Evolutionary conservation across 495 filamentous ascomycete genomes (phyloP).

Genomic region (Parathielavia appendiculata): DNA sequence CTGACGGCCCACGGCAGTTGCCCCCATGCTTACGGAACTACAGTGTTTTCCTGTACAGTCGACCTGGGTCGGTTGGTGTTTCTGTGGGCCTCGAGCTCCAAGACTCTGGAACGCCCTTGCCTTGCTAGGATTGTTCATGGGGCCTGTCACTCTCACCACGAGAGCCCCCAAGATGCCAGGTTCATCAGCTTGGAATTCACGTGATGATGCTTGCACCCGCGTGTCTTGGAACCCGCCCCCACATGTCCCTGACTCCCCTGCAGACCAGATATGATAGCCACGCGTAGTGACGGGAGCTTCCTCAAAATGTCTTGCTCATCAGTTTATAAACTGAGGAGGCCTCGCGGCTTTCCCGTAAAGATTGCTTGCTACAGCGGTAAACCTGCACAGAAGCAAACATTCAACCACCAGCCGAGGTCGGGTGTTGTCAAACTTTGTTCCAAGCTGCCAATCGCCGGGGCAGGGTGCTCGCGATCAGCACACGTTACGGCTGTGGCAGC

Average conservation of each 20-base stretch:
- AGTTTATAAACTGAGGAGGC: neutral
- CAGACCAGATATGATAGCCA: no score
- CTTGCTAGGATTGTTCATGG: neutral
- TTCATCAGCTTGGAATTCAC: constrained; percentile 17
- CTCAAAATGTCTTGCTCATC: no score
- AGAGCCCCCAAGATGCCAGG: neutral
- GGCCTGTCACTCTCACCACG: constrained; percentile 1
- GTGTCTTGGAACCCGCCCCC: constrained; percentile 27
- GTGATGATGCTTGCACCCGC: constrained; percentile 29
- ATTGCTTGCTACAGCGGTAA: neutral
- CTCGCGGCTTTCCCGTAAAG: neutral
- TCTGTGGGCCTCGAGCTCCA: neutral
- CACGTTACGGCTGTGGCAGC: neutral
- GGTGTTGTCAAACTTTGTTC: neutral
- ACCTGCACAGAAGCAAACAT: constrained; percentile 5
- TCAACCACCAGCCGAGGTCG: neutral
- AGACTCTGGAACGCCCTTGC: constrained; percentile 11
- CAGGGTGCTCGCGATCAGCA: neutral
- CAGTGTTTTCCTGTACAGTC: neutral
- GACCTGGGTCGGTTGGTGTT: neutral
- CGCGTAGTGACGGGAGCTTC: no score
- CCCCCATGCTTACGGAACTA: no score
- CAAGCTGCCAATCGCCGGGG: neutral
- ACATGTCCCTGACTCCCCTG: constrained; percentile 24
- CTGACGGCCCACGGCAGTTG: no score